Conservation (phyloP, 805 yeast genomes). For the Isabelozyma rhagii region DNA sequence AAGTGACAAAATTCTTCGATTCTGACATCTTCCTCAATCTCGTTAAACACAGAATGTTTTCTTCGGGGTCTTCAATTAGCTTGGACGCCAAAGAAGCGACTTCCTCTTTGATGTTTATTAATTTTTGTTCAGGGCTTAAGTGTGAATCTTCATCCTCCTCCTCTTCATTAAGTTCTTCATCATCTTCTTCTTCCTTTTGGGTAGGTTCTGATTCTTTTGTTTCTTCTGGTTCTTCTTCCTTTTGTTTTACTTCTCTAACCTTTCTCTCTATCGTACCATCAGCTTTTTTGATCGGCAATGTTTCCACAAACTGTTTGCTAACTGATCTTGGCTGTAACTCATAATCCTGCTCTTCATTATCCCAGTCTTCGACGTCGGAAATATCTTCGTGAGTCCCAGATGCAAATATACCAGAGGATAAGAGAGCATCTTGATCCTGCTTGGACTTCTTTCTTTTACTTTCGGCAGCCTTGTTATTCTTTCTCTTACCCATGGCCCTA, state of each 20-base stretch:
- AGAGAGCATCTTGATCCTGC: constrained; percentile 40
- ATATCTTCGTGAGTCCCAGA: constrained; percentile 4
- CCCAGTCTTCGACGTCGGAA: constrained; percentile 44
- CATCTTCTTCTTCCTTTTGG: constrained; percentile 23
- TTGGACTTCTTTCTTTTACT: constrained; percentile 34
- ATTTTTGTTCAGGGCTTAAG: constrained; percentile 48
- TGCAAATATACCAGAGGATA: constrained; percentile 34
- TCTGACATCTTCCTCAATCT: constrained; percentile 68
- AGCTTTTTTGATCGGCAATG: constrained; percentile 72
- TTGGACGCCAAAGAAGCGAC: constrained; percentile 78
- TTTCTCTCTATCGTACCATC: constrained; percentile 78
- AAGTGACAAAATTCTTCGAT: constrained; percentile 62
- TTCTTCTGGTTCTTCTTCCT: constrained; percentile 15
- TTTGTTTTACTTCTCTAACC: constrained; percentile 29
- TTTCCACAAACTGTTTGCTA: constrained; percentile 53
- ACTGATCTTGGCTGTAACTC: constrained; percentile 68
- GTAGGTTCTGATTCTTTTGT: constrained; percentile 9
- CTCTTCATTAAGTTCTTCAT: constrained; percentile 25
- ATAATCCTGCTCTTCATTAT: constrained; percentile 75
- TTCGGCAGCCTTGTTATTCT: constrained; percentile 16
- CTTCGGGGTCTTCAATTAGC: constrained; percentile 87
- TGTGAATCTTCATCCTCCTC: constrained; percentile 46
- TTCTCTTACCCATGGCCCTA: constrained; percentile 33
- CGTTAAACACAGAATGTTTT: constrained; percentile 60
- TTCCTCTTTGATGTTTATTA: constrained; percentile 69